Conservation (phyloP, 306 rosid species). For the Mucuna pruriens region DNA sequence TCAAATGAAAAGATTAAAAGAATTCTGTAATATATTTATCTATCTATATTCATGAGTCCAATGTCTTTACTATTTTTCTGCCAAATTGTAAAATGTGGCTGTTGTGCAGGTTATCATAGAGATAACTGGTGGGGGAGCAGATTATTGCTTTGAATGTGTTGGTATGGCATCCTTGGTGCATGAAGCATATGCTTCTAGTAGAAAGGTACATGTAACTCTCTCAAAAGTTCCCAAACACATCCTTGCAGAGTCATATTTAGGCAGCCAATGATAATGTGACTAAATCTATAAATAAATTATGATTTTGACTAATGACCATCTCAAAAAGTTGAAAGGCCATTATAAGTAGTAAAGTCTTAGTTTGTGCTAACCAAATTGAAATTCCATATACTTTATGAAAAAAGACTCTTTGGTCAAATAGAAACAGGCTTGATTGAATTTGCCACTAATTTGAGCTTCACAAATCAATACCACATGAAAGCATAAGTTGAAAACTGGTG, state of each 20-base stretch:
- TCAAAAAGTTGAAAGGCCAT: neutral
- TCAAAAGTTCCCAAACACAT: neutral
- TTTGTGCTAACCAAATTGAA: neutral
- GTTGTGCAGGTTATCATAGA: slow-evolving; percentile 56
- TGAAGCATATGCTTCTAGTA: slow-evolving; percentile 77
- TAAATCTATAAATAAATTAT: neutral
- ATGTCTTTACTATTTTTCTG: neutral
- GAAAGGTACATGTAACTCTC: slow-evolving; percentile 56
- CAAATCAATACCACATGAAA: neutral
- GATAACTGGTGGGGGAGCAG: slow-evolving; percentile 77
- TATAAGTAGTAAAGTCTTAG: neutral
- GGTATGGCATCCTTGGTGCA: slow-evolving; percentile 73
- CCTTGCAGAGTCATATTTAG: neutral
- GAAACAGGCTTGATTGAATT: neutral
- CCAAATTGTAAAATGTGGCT: neutral
- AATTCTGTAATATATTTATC: neutral
- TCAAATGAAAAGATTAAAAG: neutral
- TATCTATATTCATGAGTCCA: neutral
- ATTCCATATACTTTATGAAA: neutral
- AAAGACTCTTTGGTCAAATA: neutral
- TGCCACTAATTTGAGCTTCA: neutral
- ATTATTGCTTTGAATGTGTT: slow-evolving; percentile 85
- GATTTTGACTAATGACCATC: neutral
- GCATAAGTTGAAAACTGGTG: neutral
- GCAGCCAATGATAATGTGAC: neutral